phyloP scores from a whole-genome alignment of 805 yeast genomes.

The Ogataea paradorogensis region DNA sequence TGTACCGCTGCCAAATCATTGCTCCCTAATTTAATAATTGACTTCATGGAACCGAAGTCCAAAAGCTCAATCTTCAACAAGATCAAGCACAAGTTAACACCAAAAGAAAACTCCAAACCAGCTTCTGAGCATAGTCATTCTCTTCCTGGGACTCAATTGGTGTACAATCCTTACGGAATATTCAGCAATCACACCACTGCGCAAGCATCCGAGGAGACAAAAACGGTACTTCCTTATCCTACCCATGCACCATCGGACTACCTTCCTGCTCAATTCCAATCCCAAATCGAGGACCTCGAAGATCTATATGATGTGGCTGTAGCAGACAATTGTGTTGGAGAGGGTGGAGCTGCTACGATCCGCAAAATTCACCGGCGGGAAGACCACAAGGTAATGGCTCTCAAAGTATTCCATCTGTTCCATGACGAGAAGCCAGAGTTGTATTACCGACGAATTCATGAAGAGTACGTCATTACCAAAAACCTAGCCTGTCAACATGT shows the following conservation, averaged over 20 bases:
- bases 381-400: slow-evolving; percentile 50
- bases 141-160: not conserved
- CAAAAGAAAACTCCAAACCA: too few relatives aligned
- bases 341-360: slow-evolving; percentile 72
- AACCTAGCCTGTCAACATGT: slow-evolving; percentile 55
- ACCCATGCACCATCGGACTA: slow-evolving; percentile 62
- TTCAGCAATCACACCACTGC: slow-evolving; percentile 25
- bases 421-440: slow-evolving; percentile 56
- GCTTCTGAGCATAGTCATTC: too few relatives aligned
- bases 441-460: slow-evolving; percentile 61
- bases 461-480: slow-evolving; percentile 63
- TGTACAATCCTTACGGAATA: slow-evolving; percentile 62
- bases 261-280: slow-evolving; percentile 53
- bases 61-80: not conserved
- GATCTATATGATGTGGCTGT: slow-evolving; percentile 51
- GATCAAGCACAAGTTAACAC: not conserved
- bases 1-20: not conserved
- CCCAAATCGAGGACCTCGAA: slow-evolving; percentile 44
- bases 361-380: slow-evolving; percentile 40
- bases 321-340: slow-evolving; percentile 47
- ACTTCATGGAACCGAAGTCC: not conserved
- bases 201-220: not conserved
- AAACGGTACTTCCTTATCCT: slow-evolving; percentile 47
- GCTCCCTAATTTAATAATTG: not conserved
- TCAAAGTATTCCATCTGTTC: slow-evolving; percentile 62